These are phyloP conservation scores for Candida albicans DNA, from an alignment of 1,139 yeast genomes.

Conservation along the genomic window DNA sequence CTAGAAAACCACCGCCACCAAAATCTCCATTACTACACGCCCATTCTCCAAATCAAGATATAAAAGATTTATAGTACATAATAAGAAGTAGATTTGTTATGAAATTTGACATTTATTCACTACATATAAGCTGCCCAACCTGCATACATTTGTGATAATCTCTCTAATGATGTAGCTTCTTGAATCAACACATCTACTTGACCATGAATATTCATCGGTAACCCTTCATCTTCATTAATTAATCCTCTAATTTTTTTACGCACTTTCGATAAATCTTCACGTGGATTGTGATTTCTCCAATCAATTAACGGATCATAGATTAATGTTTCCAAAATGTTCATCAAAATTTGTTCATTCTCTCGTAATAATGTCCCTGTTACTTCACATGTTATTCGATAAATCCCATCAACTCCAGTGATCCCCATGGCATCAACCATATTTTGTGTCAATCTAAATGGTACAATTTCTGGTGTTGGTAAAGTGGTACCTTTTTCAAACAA, in stretches of 20 bases:
- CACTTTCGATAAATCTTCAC: constrained; percentile 70
- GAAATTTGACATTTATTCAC: neutral
- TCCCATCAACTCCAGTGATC: constrained; percentile 85
- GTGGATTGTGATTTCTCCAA: constrained; percentile 57
- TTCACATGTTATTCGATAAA: constrained; percentile 83
- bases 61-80: neutral
- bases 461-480: constrained; percentile 81
- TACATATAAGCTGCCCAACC: constrained; percentile 84
- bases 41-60: neutral
- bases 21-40: constrained; percentile 8
- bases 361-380: constrained; percentile 75
- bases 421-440: constrained; percentile 93
- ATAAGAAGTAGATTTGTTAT: neutral
- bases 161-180: constrained; percentile 73
- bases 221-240: constrained; percentile 74
- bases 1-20: constrained; percentile 15
- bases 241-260: constrained; percentile 81
- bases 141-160: constrained; percentile 81
- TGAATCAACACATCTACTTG: constrained; percentile 89
- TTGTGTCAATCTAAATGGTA: constrained; percentile 88
- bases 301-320: constrained; percentile 88
- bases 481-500: constrained; percentile 81
- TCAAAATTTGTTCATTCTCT: constrained; percentile 79
- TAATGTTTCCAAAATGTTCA: constrained; percentile 91
- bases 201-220: constrained; percentile 87